Conservation (phyloP, 768 basidiomycete species). For the Podaxis sp. region DNA sequence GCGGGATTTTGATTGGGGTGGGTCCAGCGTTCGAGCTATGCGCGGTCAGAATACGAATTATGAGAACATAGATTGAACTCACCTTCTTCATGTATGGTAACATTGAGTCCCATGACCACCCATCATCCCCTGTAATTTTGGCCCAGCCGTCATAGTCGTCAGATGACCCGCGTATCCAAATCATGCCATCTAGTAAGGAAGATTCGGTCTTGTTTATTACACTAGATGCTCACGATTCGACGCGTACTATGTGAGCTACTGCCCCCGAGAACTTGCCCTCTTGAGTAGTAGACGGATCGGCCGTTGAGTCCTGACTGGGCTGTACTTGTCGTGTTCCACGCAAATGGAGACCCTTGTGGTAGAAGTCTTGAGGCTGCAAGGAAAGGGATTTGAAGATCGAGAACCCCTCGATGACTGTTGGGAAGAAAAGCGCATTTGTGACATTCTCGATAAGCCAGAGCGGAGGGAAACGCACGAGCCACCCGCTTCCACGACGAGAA, state of each 20-base stretch:
- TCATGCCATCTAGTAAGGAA: slow-evolving; percentile 21
- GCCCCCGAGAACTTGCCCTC: slow-evolving; percentile 30
- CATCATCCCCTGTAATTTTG: slow-evolving; percentile 19
- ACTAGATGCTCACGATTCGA: background rate
- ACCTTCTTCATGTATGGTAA: slow-evolving; percentile 24
- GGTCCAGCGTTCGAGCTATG: slow-evolving; percentile 2
- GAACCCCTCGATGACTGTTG: slow-evolving; percentile 20
- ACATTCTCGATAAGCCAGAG: background rate
- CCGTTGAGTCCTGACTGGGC: slow-evolving; percentile 25
- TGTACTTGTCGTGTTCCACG: slow-evolving; percentile 30
- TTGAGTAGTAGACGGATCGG: slow-evolving; percentile 20
- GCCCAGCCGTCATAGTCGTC: slow-evolving; percentile 26
- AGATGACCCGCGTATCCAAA: slow-evolving; percentile 23
- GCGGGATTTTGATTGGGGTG: background rate
- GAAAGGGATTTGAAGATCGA: slow-evolving; percentile 18
- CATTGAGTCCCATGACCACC: slow-evolving; percentile 26
- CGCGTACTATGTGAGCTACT: slow-evolving; percentile 26
- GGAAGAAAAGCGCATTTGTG: background rate
- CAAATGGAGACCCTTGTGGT: slow-evolving; percentile 18
- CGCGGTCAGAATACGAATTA: too few relatives aligned
- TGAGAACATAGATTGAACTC: too few relatives aligned
- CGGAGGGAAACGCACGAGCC: slow-evolving; percentile 19
- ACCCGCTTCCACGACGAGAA: slow-evolving; percentile 29
- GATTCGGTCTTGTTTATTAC: background rate
- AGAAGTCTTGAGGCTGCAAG: slow-evolving; percentile 5